phyloP scores from a whole-genome alignment of 2,329 filamentous ascomycete genomes.

The Stemphylium vesicarium region DNA sequence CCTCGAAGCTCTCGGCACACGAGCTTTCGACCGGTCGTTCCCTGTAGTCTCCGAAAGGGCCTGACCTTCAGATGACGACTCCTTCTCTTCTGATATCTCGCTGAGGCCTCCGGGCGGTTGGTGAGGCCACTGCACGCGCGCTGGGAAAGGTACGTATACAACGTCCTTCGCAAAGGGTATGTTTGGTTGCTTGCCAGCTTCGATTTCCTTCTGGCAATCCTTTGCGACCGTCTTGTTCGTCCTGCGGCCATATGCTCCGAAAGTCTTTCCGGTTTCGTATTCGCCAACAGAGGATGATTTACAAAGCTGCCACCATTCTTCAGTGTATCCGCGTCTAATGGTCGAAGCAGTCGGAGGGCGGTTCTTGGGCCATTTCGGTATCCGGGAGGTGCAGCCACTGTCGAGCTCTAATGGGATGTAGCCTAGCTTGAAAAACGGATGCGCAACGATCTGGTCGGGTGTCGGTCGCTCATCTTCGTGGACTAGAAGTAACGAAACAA shows the following conservation, averaged over 20 bases:
- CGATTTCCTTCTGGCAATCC: slow-evolving; percentile 58
- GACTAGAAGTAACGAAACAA: slow-evolving; percentile 77
- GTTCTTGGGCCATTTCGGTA: slow-evolving; percentile 56
- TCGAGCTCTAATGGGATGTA: slow-evolving; percentile 69
- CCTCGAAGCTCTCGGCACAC: slow-evolving; percentile 27
- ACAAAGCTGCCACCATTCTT: slow-evolving; percentile 59
- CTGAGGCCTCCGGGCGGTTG: slow-evolving; percentile 41
- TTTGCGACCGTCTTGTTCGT: slow-evolving; percentile 57
- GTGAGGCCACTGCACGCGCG: slow-evolving; percentile 47
- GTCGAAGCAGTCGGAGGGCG: slow-evolving; percentile 52
- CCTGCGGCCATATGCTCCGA: slow-evolving; percentile 55
- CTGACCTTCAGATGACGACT: slow-evolving; percentile 47
- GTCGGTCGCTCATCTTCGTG: slow-evolving; percentile 76
- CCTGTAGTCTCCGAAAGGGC: slow-evolving; percentile 54
- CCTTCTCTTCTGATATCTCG: slow-evolving; percentile 51
- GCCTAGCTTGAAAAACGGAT: slow-evolving; percentile 78
- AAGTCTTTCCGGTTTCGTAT: slow-evolving; percentile 54
- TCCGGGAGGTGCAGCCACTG: slow-evolving; percentile 51
- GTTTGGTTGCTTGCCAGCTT: slow-evolving; percentile 55
- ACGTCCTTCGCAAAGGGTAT: slow-evolving; percentile 57
- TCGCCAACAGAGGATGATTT: slow-evolving; percentile 59
- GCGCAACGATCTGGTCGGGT: slow-evolving; percentile 78
- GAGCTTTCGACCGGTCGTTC: slow-evolving; percentile 49
- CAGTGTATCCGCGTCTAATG: slow-evolving; percentile 55
- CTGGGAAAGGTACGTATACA: slow-evolving; percentile 56